phyloP scores from a whole-genome alignment of 495 filamentous ascomycete species.

The Sabuloglossum arenarium region DNA sequence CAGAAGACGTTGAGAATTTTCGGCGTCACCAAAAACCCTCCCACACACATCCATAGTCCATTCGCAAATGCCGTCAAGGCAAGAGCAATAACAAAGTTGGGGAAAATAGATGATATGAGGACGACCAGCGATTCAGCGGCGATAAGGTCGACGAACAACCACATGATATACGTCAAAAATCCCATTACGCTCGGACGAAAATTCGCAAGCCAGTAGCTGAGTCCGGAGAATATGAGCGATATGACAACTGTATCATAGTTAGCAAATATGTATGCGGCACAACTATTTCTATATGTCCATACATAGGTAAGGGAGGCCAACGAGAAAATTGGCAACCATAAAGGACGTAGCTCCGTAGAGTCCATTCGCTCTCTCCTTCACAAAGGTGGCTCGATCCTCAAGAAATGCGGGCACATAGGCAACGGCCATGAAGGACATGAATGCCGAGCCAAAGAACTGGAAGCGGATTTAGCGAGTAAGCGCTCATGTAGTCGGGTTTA shows the following conservation, averaged over 20 bases:
- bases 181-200: slow-evolving; percentile 41
- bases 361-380: slow-evolving; percentile 66
- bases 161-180: slow-evolving; percentile 68
- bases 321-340: slow-evolving; percentile 57
- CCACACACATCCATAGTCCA: slow-evolving; percentile 69
- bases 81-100: slow-evolving; percentile 56
- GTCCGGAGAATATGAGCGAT: slow-evolving; percentile 45
- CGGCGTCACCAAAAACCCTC: slow-evolving; percentile 57
- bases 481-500: background rate
- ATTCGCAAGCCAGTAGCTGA: slow-evolving; percentile 63
- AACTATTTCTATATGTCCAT: background rate
- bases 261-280: background rate
- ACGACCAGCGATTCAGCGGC: slow-evolving; percentile 68
- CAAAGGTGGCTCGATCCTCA: slow-evolving; percentile 50
- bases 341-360: slow-evolving; percentile 55
- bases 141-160: slow-evolving; percentile 67
- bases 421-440: slow-evolving; percentile 85
- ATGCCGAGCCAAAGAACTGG: slow-evolving; percentile 53
- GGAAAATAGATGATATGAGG: slow-evolving; percentile 46
- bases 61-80: slow-evolving; percentile 65
- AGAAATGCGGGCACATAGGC: slow-evolving; percentile 69
- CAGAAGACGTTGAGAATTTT: slow-evolving; percentile 58
- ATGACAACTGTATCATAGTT: slow-evolving; percentile 28
- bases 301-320: slow-evolving; percentile 55
- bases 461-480: background rate